Evolutionary conservation across 2,329 filamentous ascomycete genomes (phyloP).

Genomic region (Daldinia sp.): DNA sequence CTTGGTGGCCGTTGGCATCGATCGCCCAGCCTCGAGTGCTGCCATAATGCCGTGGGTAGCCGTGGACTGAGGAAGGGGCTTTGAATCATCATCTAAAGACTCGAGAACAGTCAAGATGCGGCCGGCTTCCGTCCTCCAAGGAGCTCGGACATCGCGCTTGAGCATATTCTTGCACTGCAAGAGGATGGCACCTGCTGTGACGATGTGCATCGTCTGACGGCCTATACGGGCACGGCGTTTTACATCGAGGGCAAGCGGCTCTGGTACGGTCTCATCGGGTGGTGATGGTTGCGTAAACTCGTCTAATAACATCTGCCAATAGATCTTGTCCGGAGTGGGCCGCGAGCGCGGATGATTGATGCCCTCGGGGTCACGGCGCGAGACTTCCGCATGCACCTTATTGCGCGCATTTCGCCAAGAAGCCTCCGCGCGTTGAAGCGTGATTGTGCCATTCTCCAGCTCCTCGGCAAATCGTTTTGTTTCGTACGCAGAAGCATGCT

Average conservation of each 20-base stretch:
- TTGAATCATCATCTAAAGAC: conserved; percentile 60
- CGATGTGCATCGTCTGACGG: conserved; percentile 71
- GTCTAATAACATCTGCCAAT: conserved; percentile 80
- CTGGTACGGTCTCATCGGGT: conserved; percentile 69
- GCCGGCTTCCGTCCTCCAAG: conserved; percentile 80
- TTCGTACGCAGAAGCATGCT: conserved; percentile 79
- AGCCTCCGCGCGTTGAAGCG: conserved; percentile 69
- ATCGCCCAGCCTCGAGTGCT: conserved; percentile 70
- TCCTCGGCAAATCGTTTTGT: conserved; percentile 77
- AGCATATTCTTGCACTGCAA: conserved; percentile 86
- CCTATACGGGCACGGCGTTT: conserved; percentile 71
- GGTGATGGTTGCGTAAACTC: conserved; percentile 76
- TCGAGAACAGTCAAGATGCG: conserved; percentile 79
- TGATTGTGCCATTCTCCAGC: conserved; percentile 66
- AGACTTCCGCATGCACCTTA: conserved; percentile 74
- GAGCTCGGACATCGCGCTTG: conserved; percentile 81
- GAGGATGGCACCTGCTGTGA: conserved; percentile 79
- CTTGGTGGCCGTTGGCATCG: conserved; percentile 74
- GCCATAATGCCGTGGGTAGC: conserved; percentile 72
- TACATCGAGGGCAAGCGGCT: conserved; percentile 78
- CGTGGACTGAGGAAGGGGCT: conserved; percentile 59
- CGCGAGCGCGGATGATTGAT: conserved; percentile 71
- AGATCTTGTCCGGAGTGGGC: conserved; percentile 76
- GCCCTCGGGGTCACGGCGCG: conserved; percentile 76
- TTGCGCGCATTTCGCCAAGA: conserved; percentile 75